phyloP scores from a whole-genome alignment of 306 rosid species.

The Medicago lupulina region DNA sequence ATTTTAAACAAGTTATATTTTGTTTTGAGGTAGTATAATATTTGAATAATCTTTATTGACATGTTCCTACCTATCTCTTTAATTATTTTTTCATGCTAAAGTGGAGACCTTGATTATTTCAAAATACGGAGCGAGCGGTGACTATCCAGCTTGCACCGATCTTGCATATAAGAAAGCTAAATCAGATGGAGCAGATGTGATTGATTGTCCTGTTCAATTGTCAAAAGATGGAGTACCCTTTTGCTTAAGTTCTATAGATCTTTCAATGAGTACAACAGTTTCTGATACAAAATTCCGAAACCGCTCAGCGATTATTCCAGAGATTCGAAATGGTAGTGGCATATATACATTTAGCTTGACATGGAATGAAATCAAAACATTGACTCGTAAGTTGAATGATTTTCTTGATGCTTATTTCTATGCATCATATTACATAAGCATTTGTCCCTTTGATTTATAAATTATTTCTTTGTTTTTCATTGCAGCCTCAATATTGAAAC shows the following conservation, averaged over 20 bases:
- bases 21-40: constrained; percentile 14
- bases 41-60: constrained; percentile 43
- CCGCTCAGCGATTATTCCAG: constrained; percentile 49
- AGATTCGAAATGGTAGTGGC: constrained; percentile 62
- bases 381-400: constrained; percentile 66
- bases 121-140: constrained; percentile 89
- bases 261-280: constrained; percentile 67
- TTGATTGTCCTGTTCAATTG: constrained; percentile 91
- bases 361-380: constrained; percentile 67
- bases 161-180: constrained; percentile 66
- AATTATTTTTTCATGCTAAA: constrained; percentile 42
- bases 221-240: constrained; percentile 82
- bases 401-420: constrained; percentile 27
- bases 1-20: constrained; percentile 7
- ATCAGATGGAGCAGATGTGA: constrained; percentile 70
- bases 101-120: constrained; percentile 75
- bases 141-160: constrained; percentile 75
- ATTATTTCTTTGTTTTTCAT: not conserved
- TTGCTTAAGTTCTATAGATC: constrained; percentile 82
- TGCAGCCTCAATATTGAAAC: constrained; percentile 76
- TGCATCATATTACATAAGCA: not conserved
- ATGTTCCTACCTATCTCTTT: constrained; percentile 11
- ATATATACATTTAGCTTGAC: constrained; percentile 75
- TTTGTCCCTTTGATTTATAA: not conserved
- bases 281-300: constrained; percentile 48